phyloP scores from a whole-genome alignment of 2,329 filamentous ascomycete species.

The Aureobasidium leucospermi region DNA sequence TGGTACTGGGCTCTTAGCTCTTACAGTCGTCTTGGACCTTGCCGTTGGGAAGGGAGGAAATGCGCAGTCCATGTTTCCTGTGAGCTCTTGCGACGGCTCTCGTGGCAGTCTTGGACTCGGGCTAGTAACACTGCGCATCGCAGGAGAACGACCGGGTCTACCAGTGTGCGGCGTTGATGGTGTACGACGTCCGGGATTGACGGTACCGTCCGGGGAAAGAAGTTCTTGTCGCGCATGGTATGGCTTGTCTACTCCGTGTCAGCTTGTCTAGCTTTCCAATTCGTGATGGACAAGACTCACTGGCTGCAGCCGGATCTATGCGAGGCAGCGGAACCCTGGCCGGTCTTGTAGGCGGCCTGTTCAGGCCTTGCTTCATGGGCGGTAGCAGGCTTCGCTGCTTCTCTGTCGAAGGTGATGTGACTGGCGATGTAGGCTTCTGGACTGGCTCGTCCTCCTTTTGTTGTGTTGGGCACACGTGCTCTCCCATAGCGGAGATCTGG shows the following conservation, averaged over 20 bases:
- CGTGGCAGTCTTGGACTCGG: conserved; percentile 27
- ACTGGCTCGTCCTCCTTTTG: not conserved
- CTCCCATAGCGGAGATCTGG: conserved; percentile 77
- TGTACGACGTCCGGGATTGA: conserved; percentile 50
- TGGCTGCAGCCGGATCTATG: conserved; percentile 46
- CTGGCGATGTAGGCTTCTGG: not conserved
- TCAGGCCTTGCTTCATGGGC: conserved; percentile 9
- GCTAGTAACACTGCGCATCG: conserved; percentile 23
- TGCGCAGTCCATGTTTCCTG: conserved; percentile 41
- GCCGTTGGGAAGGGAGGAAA: conserved; percentile 46
- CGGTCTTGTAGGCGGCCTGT: conserved; percentile 24
- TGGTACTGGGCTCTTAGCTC: conserved; percentile 16
- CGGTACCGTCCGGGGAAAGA: conserved; percentile 19
- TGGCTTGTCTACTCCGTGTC: conserved; percentile 11
- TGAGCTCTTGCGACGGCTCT: conserved; percentile 38
- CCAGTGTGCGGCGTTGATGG: conserved; percentile 28
- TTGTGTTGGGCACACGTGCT: conserved; percentile 58
- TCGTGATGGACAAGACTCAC: conserved; percentile 31
- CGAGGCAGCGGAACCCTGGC: conserved; percentile 38
- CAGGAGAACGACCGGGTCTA: conserved; percentile 31
- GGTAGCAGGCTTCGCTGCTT: conserved; percentile 18
- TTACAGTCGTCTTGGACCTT: conserved; percentile 23
- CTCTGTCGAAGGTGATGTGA: conserved; percentile 32
- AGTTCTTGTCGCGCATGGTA: conserved; percentile 4
- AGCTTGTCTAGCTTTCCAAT: not conserved